Evolutionary conservation across 495 filamentous ascomycete species (phyloP), one percentile per base, ranked within the genome.

Genomic region (Aspergillus carlsbadensis): DNA sequence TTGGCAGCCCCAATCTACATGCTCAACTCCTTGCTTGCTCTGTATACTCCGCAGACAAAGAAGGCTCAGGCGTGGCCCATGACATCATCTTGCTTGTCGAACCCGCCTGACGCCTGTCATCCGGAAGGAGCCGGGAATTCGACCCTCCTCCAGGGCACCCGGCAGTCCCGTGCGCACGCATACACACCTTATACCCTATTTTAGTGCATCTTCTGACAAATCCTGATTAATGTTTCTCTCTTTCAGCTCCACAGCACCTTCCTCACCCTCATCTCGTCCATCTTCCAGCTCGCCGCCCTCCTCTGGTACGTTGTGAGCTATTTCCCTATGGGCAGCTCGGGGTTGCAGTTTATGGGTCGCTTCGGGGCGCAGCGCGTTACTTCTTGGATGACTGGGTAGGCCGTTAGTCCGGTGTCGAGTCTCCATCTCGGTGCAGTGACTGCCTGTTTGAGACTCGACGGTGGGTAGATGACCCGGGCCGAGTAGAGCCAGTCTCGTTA

Each of bases 281-380:
- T 97, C 59, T 75, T 89, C 64, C 94, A 98, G 68, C 74, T 97
- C 47, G 86, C 83, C 48, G 86, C 87, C 47, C 78, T 98, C 42
- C 55, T 92, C 24, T 98, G 94, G 93, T 98, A 98, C 73, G 78
- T 96, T 10, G 87, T 98, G 72, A 94, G 89, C 74, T 98, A 98
- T 76, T 98, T 98, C 69, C 94, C 94, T 2, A 96, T 97, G 92
- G 94, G 94, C 21, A 89, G 88, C 46, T 91, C 84, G 46, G 91
- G 93, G 17, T 73, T 97, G 58, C 86, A 92, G 60, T 87, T 96
- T 61, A 91, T 91, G 64, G 88, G 90, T 37, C 84, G 83, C 11
- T 91, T 96, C 61, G 94, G 93, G 10, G 90, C 87, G 15, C 87
- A 86, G 69, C 79, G 91, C 62, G 89, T 95, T 14, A 81, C 90